A percentile compares a stretch with the other conserved stretches of the same genome.
Conservation (phyloP, 1,139 yeast species). For the Scheffersomyces insectosa region DNA sequence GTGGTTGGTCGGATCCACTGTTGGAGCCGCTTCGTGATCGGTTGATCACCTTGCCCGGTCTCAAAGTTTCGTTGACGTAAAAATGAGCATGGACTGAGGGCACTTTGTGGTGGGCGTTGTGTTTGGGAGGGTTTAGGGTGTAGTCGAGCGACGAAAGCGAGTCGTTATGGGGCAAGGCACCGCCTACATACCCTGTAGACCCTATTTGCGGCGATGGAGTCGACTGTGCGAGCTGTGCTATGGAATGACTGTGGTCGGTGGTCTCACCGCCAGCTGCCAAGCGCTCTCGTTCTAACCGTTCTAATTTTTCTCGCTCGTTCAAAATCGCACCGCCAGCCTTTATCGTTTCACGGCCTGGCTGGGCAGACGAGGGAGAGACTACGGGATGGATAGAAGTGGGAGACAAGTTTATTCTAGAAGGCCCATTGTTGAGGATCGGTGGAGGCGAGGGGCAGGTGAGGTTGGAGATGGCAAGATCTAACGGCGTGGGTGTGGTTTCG, state of each 20-base stretch:
- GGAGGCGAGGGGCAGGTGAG: conserved; percentile 70
- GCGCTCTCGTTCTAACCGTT: conserved; percentile 29
- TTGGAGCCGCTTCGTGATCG: conserved; percentile 46
- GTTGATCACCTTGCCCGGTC: conserved; percentile 40
- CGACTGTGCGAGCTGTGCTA: too few species aligned
- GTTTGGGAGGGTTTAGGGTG: conserved; percentile 32
- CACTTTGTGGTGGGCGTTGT: conserved; percentile 48
- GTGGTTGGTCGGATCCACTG: conserved; percentile 19
- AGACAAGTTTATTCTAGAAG: conserved; percentile 2
- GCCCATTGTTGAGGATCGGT: conserved; percentile 52
- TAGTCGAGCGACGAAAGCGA: conserved; percentile 30
- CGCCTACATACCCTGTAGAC: too few species aligned
- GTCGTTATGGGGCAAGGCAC: conserved; percentile 5
- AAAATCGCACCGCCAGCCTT: conserved; percentile 55
- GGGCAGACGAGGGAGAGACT: background rate
- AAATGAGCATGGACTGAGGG: conserved; percentile 82
- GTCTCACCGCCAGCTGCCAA: conserved; percentile 6
- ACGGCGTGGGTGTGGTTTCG: too few species aligned
- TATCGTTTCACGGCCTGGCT: conserved; percentile 33
- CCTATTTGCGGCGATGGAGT: too few species aligned
- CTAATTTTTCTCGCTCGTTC: conserved; percentile 30
- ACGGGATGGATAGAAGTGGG: background rate
- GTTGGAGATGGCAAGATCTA: conserved; percentile 52
- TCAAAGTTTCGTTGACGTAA: conserved; percentile 68
- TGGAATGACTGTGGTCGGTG: conserved; percentile 1